Conservation (phyloP, 805 yeast genomes). For the Jamesozyma jinghongensis region DNA sequence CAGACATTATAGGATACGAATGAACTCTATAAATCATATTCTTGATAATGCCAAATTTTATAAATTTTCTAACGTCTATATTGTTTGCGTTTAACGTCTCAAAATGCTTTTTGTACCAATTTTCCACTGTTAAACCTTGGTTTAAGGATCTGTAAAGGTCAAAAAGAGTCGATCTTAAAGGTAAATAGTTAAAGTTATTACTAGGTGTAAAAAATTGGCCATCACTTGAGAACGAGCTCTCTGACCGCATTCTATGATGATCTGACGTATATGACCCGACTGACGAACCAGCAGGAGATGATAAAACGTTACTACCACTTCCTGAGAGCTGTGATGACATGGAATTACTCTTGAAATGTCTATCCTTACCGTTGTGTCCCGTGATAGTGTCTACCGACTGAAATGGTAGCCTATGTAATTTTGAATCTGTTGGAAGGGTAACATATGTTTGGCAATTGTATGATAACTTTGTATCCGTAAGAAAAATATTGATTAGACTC, state of each 20-base stretch:
- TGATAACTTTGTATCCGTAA: constrained; percentile 56
- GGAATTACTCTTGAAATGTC: background rate
- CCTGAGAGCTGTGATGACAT: constrained; percentile 3
- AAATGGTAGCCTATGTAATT: constrained; percentile 27
- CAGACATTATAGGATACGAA: constrained; percentile 53
- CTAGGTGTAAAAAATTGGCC: background rate
- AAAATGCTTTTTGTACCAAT: constrained; percentile 70
- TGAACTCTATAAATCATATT: constrained; percentile 76
- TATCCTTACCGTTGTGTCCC: background rate
- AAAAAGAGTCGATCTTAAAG: constrained; percentile 59
- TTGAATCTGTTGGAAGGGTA: constrained; percentile 34
- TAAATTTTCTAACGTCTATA: constrained; percentile 75
- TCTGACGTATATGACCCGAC: background rate
- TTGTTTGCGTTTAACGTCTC: constrained; percentile 39
- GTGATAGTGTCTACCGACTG: constrained; percentile 2
- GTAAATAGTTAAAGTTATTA: constrained; percentile 28
- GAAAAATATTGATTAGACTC: constrained; percentile 58
- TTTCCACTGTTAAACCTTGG: constrained; percentile 66
- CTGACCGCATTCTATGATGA: constrained; percentile 11
- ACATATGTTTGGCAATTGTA: constrained; percentile 83
- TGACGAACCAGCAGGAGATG: constrained; percentile 1
- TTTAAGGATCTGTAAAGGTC: constrained; percentile 67
- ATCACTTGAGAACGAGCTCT: constrained; percentile 13
- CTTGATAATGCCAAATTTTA: constrained; percentile 77
- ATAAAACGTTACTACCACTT: background rate